A percentile compares a stretch with the other conserved stretches of the same genome.
These are phyloP conservation scores for Lactarius quietus DNA, from an alignment of 768 basidiomycete species.

Conservation along the genomic window DNA sequence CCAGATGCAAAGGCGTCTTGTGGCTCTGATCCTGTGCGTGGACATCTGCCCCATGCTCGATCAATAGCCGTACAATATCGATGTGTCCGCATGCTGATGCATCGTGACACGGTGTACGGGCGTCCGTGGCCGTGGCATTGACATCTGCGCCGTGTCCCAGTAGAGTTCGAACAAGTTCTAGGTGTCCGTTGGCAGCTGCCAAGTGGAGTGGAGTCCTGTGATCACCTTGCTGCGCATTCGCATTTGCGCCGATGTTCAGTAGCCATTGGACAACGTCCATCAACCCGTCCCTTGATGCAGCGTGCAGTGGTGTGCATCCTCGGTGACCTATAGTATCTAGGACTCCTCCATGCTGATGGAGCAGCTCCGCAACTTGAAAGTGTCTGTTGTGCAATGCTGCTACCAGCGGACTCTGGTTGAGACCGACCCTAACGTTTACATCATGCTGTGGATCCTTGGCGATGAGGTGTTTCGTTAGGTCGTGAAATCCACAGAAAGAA, in stretches of 20 bases:
- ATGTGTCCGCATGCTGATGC: background rate
- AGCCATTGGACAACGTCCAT: background rate
- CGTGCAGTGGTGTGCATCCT: background rate
- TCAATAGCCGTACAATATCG: background rate
- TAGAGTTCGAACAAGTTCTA: background rate
- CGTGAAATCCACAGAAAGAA: background rate
- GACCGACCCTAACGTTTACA: background rate
- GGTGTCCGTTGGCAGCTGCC: background rate
- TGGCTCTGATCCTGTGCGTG: too few relatives aligned
- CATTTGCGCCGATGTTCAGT: background rate
- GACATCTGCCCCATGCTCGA: too few relatives aligned
- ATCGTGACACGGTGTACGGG: background rate
- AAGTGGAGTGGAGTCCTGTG: background rate
- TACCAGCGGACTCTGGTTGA: background rate
- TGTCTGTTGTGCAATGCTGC: background rate
- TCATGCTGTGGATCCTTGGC: background rate
- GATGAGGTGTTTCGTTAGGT: background rate
- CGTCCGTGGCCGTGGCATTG: background rate
- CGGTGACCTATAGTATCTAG: background rate
- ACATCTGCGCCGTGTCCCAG: background rate
- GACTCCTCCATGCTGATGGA: background rate
- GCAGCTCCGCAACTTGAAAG: background rate
- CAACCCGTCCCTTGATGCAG: background rate
- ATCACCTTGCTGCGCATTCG: background rate
- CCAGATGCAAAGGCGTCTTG: too few relatives aligned